A percentile compares a stretch with the other conserved stretches of the same genome.
phyloP scores from a whole-genome alignment of 1,139 yeast genomes.

The Scheffersomyces segobiensis region DNA sequence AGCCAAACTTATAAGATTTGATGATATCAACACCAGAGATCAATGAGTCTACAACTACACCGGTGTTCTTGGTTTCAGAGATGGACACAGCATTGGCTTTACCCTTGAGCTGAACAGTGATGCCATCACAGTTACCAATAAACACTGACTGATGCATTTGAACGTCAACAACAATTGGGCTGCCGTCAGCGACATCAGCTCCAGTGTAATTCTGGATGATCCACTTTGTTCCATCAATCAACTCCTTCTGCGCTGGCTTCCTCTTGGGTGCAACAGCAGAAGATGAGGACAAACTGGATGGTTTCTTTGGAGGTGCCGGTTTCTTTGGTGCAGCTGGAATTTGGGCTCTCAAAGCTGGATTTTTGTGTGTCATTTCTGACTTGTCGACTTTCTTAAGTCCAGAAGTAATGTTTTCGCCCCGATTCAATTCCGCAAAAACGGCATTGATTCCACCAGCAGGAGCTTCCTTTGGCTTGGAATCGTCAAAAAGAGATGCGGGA shows the following conservation, averaged over 20 bases:
- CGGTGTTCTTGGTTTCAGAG: conserved; percentile 69
- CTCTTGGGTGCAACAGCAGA: conserved; percentile 39
- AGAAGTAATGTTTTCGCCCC: conserved; percentile 81
- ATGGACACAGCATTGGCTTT: conserved; percentile 87
- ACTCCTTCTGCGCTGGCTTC: conserved; percentile 73
- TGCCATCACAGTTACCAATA: conserved; percentile 75
- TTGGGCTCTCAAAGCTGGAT: conserved; percentile 71
- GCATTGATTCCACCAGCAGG: conserved; percentile 71
- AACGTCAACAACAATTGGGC: conserved; percentile 67
- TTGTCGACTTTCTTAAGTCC: conserved; percentile 90
- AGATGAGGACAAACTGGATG: conserved; percentile 53
- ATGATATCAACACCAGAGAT: conserved; percentile 89
- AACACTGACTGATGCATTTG: conserved; percentile 87
- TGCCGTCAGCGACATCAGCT: conserved; percentile 37
- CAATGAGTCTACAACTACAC: conserved; percentile 78
- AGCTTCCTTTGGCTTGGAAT: conserved; percentile 26
- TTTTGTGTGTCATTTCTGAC: conserved; percentile 93
- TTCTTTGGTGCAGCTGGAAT: conserved; percentile 42
- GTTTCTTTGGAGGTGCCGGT: conserved; percentile 75
- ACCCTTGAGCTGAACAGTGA: conserved; percentile 82
- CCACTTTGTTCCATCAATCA: conserved; percentile 85
- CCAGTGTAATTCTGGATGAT: conserved; percentile 76
- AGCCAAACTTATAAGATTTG: conserved; percentile 76
- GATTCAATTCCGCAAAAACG: conserved; percentile 86
- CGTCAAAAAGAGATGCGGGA: conserved; percentile 59